Evolutionary conservation across 345 rosid species (phyloP).

Genomic region (Garcia nutans): DNA sequence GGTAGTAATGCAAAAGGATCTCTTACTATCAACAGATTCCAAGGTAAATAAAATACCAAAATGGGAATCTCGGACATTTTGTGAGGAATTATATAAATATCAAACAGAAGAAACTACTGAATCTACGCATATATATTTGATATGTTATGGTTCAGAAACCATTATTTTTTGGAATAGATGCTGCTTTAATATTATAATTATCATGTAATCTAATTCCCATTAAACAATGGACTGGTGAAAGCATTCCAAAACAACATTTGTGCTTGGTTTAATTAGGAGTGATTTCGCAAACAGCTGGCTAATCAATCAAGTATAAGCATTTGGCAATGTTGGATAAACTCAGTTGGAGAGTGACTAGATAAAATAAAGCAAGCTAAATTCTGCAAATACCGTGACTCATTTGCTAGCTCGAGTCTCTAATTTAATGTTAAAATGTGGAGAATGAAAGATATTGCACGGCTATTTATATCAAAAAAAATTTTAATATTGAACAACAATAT

Average conservation of each 20-base stretch:
- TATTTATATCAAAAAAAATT: too few species aligned
- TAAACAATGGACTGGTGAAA: not conserved
- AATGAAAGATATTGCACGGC: too few species aligned
- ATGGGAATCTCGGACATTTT: conserved; percentile 15
- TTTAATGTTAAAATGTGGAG: too few species aligned
- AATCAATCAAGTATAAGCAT: not conserved
- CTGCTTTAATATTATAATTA: conserved; percentile 6
- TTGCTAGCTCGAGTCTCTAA: too few species aligned
- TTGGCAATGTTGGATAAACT: conserved; percentile 10
- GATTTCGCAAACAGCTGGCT: too few species aligned
- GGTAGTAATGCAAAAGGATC: not conserved
- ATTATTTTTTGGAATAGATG: conserved; percentile 28
- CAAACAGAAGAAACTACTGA: not conserved
- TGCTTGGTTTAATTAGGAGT: too few species aligned
- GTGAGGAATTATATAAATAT: not conserved
- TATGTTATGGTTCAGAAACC: not conserved
- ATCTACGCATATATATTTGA: not conserved
- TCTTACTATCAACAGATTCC: not conserved
- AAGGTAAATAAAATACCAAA: conserved; percentile 3
- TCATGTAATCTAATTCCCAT: conserved; percentile 4
- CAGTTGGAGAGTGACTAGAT: not conserved
- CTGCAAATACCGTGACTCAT: too few species aligned
- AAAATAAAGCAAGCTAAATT: not conserved
- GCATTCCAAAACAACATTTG: not conserved
- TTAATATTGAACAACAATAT: too few species aligned